Percentiles rank a stretch among this genome's conserved stretches.
Evolutionary conservation across 768 basidiomycete genomes (phyloP).

Genomic region (Amanita exitialis): DNA sequence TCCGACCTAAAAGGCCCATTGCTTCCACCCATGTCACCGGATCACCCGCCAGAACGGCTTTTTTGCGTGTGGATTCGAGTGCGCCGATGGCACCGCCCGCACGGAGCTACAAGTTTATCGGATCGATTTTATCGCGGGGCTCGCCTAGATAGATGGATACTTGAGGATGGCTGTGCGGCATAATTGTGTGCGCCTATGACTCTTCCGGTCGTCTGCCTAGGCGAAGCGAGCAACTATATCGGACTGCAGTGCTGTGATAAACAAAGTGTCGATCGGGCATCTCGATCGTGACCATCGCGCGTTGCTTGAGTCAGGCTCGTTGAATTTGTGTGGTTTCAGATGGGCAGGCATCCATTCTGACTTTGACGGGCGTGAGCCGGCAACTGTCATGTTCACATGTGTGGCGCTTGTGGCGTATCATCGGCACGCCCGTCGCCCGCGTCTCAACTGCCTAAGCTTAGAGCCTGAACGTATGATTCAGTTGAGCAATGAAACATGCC

Average conservation of each 20-base stretch:
- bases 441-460: not conserved
- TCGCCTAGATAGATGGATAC: not conserved
- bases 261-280: not conserved
- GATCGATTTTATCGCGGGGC: too few relatives aligned
- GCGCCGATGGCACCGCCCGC: too few relatives aligned
- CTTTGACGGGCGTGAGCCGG: not conserved
- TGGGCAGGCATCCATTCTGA: not conserved
- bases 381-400: not conserved
- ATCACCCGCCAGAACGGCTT: constrained; percentile 53
- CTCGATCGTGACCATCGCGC: not conserved
- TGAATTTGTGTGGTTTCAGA: not conserved
- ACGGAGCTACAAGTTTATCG: too few relatives aligned
- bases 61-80: not conserved
- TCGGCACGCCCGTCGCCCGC: not conserved
- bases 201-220: not conserved
- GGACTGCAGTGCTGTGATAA: not conserved
- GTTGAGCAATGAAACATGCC: not conserved
- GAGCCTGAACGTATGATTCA: not conserved
- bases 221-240: not conserved
- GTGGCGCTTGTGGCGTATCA: not conserved
- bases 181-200: not conserved
- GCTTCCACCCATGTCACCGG: constrained; percentile 32
- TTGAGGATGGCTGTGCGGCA: not conserved
- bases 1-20: not conserved
- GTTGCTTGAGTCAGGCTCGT: not conserved